Evolutionary conservation across 192 early-diverging fungal species (phyloP), one percentile per base, ranked within the genome.

Genomic region (Phlyctochytrium arcticum): DNA sequence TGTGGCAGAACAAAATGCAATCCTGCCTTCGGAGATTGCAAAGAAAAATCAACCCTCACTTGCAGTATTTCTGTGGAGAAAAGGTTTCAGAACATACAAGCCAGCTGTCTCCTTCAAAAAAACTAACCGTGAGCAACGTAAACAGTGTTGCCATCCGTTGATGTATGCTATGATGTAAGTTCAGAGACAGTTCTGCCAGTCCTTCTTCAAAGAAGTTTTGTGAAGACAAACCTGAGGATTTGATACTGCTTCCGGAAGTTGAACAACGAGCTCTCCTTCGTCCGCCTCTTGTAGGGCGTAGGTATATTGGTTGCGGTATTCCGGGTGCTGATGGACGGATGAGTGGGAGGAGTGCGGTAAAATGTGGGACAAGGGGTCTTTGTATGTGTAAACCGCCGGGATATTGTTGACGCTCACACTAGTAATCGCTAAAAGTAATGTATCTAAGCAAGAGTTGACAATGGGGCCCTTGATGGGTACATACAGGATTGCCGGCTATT

Each of bases 221-320:
- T n/a, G n/a, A n/a, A n/a, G n/a, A n/a, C n/a, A n/a, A 3, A 54
- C 27, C 27, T 29, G 37, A 23, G 21, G 15, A 49, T 6, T 17
- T 24, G 27, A 17, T 32, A 68, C 65, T 50, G 24, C 58, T 30
- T 48, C 36, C 12, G 76, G 76, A 4, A 74, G 23, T 31, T 63
- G 34, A n/a, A 78, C 60, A 24, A 65, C 26, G 17, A 78, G 42
- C 33, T 78, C 76, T 17, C 76, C 76, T 24, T 75, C 76, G 55
- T 78, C 73, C n/a, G 57, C 65, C 37, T 53, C 58, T 29, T 71
- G 59, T 39, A 72, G 27, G n/a, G 57, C 51, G 51, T 60, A 57
- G 1, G 49, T 44, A 55, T 65, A 68, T n/a, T 53, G 61, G 5
- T 68, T 39, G 9, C 71, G 55, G 34, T 68, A 69, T 33, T 75